Base-by-base conservation (phyloP, 176 grass and related monocot genomes). In the Metroxylon sagu region DNA sequence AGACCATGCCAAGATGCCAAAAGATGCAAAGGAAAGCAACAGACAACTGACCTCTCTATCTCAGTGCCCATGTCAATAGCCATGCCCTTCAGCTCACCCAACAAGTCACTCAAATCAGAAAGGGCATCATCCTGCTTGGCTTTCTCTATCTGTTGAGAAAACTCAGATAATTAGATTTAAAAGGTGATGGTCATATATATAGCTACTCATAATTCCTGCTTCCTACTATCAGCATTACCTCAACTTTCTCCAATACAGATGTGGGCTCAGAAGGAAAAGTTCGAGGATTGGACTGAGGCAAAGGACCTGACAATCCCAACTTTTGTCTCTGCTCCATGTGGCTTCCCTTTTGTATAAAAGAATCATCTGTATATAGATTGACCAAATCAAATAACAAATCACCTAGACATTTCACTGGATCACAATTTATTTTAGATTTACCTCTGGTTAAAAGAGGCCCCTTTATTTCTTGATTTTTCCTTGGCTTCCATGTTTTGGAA, bases 1-100 rank as follows among this genome's bases (percentile, higher is more conserved):
- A 43, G 35, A 43, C 8, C 35, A 43, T 43, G 35, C 35, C 10
- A 43, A 43, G 35, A 43, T 50, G 58, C 17, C 19, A 28, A 62
- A 61, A 3, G 5, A 5, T 29, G 69, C 52, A 29, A 68, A 43
- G 10, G 54, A 56, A 39, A 16, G 27, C 68, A 60, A 55, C 18
- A 56, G 56, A 58, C 16, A 49, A 68, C 65, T 49, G 63, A 90
- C 91, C 80, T 85, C 15, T 74, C 83, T 2, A 96, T 84, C 74
- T 96, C 91, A 61, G 86, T 71, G 50, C 91, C 91, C 83, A 96
- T 96, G 60, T 90, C 91, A 64, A 75, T 15, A 5, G 91, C 91
- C 91, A 87, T 96, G 53, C 66, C 74, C 73, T 96, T 96, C 74
- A 96, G 71, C 49, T 90, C 83, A 6, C 56, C 74, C 57, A 96